Percentiles rank a stretch among this genome's conserved stretches.
phyloP scores from a whole-genome alignment of 2,329 filamentous ascomycete species.

The Pseudogymnoascus sp. region DNA sequence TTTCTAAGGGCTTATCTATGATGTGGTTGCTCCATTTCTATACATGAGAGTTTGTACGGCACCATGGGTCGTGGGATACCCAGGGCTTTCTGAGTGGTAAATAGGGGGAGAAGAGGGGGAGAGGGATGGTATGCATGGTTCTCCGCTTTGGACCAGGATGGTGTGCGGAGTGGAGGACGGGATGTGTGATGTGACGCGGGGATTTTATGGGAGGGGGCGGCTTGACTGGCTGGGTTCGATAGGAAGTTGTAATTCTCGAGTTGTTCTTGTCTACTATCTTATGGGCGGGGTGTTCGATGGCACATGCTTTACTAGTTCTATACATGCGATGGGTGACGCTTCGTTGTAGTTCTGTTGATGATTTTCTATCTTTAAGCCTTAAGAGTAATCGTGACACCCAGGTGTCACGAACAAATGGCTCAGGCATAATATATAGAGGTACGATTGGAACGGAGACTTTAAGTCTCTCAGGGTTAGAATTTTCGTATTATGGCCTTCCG shows the following conservation, averaged over 20 bases:
- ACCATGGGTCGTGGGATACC: neutral
- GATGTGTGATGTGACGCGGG: neutral
- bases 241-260: constrained; percentile 6
- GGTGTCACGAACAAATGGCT: neutral
- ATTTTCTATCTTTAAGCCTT: neutral
- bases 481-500: neutral
- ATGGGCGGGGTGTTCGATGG: neutral
- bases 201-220: neutral
- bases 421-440: neutral
- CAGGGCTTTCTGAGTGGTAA: neutral
- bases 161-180: neutral
- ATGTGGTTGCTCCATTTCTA: neutral
- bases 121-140: neutral
- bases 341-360: neutral
- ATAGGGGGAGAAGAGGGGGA: neutral
- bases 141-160: neutral
- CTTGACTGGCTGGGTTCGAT: neutral
- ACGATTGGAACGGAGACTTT: neutral
- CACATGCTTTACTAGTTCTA: neutral
- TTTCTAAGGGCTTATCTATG: neutral
- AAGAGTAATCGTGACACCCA: neutral
- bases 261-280: constrained; percentile 6
- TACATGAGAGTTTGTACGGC: neutral
- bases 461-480: neutral
- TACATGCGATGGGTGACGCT: neutral